phyloP scores from a whole-genome alignment of 1,139 yeast species.

The Magnusiomyces paraingens region DNA sequence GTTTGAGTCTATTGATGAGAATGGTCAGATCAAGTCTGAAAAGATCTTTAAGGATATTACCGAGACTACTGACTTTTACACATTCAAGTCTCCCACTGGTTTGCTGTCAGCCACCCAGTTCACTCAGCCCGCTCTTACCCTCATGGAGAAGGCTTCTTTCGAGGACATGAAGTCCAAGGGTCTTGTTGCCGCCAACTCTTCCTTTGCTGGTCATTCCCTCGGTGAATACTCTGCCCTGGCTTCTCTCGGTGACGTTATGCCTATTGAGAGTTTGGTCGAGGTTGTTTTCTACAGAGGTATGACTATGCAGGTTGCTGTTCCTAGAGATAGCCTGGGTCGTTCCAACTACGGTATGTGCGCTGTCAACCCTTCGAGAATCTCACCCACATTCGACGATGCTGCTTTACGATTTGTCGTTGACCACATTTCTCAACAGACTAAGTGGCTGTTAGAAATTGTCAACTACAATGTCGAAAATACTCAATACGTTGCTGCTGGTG shows the following conservation, averaged over 20 bases:
- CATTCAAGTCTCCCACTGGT: slow-evolving; percentile 92
- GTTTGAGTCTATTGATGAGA: slow-evolving; percentile 88
- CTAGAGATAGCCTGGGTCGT: slow-evolving; percentile 90
- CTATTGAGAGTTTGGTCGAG: slow-evolving; percentile 94
- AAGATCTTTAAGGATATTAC: slow-evolving; percentile 91
- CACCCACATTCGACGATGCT: slow-evolving; percentile 81
- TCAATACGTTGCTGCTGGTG: slow-evolving; percentile 98
- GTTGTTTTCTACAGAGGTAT: slow-evolving; percentile 99
- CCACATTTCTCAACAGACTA: slow-evolving; percentile 72
- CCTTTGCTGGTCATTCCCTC: slow-evolving; percentile 98
- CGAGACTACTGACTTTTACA: slow-evolving; percentile 71
- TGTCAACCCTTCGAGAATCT: slow-evolving; percentile 90
- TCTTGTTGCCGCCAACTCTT: slow-evolving; percentile 83
- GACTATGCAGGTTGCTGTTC: slow-evolving; percentile 99
- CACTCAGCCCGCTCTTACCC: slow-evolving; percentile 97
- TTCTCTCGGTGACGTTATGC: slow-evolving; percentile 97
- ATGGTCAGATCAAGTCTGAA: slow-evolving; percentile 80
- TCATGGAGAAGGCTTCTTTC: slow-evolving; percentile 98
- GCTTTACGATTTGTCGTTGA: slow-evolving; percentile 94
- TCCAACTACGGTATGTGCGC: slow-evolving; percentile 99
- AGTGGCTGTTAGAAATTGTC: slow-evolving; percentile 95
- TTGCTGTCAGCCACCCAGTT: slow-evolving; percentile 96
- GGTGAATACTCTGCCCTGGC: slow-evolving; percentile 99
- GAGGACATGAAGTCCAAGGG: slow-evolving; percentile 97
- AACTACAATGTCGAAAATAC: slow-evolving; percentile 97